Base-by-base conservation (phyloP, 1,284 basidiomycete genomes). In the Schizophyllum amplum region DNA sequence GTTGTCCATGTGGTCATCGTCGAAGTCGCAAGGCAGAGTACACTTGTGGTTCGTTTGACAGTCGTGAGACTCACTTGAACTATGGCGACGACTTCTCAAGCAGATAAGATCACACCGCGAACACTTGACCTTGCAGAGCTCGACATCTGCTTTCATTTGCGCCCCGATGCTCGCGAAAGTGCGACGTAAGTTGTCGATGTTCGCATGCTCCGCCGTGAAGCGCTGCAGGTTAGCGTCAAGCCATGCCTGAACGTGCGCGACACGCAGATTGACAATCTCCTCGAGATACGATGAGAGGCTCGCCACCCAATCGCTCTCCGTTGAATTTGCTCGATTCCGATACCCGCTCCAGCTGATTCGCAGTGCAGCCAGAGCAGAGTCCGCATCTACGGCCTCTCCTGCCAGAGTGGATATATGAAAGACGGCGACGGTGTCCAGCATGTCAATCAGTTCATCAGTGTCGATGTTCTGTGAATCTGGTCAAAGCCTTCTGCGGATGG, bases 41-140 rank as follows among this genome's bases (percentile, higher is more conserved):
- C 83, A 86, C 1, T 60, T 26, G 59, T 84, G 83, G 23, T 68
- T 63, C 0, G 82, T 79, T 22, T 65, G 64, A 60, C 83, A 86
- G 52, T 76, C 63, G 58, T 85, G 84, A 0, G 54, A 55, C 0
- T 70, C 75, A 2, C 71, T 69, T 0, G 71, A 73, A 5, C 73
- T 71, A 56, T 86, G 84, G 11, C 69, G 70, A 1, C 74, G 70
- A 53, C 67, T 68, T 17, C 68, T 70, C 5, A 81, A 48, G 58
- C 83, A 86, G 13, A 67, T 60, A 2, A 84, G 69, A 50, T 77
- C 71, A 64, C 84, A 85, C 0, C 54, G 55, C 0, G 60, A 58
- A 60, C 83, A 85, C 47, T 73, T 69, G 48, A 72, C 61, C 47
- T 70, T 69, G 63, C 83, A 86, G 0, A 84, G 64, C 52, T 80